phyloP scores from a whole-genome alignment of 2,329 filamentous ascomycete genomes.

The Apiospora phragmitis region DNA sequence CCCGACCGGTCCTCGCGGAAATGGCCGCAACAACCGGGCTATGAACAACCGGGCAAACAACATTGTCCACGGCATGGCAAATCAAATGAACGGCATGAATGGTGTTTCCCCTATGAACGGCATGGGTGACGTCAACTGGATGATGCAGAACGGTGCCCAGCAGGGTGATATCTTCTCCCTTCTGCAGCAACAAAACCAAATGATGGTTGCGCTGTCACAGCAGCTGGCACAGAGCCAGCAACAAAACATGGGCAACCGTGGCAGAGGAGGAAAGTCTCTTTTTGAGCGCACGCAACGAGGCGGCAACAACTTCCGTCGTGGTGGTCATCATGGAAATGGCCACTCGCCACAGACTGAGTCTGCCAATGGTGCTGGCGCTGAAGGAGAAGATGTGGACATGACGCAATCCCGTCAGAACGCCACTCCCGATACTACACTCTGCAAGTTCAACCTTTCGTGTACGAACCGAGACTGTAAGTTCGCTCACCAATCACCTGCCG shows the following conservation, averaged over 20 bases:
- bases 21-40: constrained; percentile 49
- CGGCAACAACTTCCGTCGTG: constrained; percentile 50
- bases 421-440: constrained; percentile 68
- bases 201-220: constrained; percentile 76
- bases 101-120: constrained; percentile 42
- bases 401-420: constrained; percentile 53
- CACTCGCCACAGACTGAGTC: constrained; percentile 33
- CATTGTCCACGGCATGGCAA: constrained; percentile 45
- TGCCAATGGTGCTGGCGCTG: constrained; percentile 37
- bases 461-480: constrained; percentile 89
- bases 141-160: constrained; percentile 43
- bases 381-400: constrained; percentile 66
- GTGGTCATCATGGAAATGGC: constrained; percentile 43
- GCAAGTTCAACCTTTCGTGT: constrained; percentile 88
- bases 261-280: constrained; percentile 58
- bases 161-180: constrained; percentile 70
- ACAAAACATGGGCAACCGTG: constrained; percentile 43
- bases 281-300: constrained; percentile 71
- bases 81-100: constrained; percentile 32
- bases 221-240: constrained; percentile 58
- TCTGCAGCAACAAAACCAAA: constrained; percentile 82
- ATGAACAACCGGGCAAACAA: constrained; percentile 52
- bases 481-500: constrained; percentile 91
- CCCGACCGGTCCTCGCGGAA: constrained; percentile 69
- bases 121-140: constrained; percentile 47